Percentiles rank a stretch among this genome's conserved stretches.
Evolutionary conservation across 371 early-diverging fungal genomes (phyloP).

Genomic region (Catenaria anguillulae): DNA sequence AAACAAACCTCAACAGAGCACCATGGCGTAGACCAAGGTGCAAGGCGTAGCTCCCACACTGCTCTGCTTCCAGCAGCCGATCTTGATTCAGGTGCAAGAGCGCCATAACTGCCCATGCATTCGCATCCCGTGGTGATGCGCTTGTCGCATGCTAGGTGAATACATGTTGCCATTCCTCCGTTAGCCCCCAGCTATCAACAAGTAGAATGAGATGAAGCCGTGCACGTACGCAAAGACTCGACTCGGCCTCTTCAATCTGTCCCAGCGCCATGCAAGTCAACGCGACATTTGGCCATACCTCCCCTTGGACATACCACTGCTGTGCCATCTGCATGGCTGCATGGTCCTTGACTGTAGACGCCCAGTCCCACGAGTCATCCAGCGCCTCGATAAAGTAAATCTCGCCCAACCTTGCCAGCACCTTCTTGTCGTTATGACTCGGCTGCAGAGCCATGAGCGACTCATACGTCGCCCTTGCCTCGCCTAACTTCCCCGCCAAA

Average conservation of each 20-base stretch:
- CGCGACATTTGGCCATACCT: slow-evolving; percentile 31
- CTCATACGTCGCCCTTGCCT: not conserved
- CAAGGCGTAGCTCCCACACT: slow-evolving; percentile 26
- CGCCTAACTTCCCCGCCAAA: no score
- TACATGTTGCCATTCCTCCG: no score
- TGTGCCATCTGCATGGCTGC: not conserved
- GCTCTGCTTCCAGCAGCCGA: slow-evolving; percentile 29
- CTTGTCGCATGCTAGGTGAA: not conserved
- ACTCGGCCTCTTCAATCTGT: slow-evolving; percentile 31
- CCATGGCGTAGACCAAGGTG: slow-evolving; percentile 21
- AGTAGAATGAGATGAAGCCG: not conserved
- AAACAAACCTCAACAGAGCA: slow-evolving; percentile 13
- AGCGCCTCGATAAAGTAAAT: not conserved
- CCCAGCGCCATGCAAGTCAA: slow-evolving; percentile 23
- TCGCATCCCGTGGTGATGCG: slow-evolving; percentile 17
- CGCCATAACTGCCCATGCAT: slow-evolving; percentile 31
- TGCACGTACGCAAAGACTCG: slow-evolving; percentile 27
- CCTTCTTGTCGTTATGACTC: not conserved
- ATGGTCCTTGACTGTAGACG: not conserved
- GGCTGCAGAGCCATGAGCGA: not conserved
- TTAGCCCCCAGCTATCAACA: not conserved
- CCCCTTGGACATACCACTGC: not conserved
- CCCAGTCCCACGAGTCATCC: not conserved
- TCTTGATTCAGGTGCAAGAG: slow-evolving; percentile 22
- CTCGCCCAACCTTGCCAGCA: not conserved